A percentile compares a stretch with the other conserved stretches of the same genome.
Evolutionary conservation across 352 stramenopile species (phyloP).

Genomic region (Sclerospora graminicola): DNA sequence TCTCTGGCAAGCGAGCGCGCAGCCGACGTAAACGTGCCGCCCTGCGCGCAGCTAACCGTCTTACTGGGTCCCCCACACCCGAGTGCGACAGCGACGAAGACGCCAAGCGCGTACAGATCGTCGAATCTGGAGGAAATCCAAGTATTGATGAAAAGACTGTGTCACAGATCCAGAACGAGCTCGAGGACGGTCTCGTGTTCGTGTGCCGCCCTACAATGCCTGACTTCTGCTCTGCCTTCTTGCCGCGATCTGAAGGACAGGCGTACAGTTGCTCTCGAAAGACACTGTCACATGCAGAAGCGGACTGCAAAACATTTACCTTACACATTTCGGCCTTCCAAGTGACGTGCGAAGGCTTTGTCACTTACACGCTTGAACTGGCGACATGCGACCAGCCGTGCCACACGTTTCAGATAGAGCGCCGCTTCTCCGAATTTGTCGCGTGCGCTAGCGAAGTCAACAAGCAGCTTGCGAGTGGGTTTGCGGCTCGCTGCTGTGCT

Average conservation of each 20-base stretch:
- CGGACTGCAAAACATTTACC: constrained; percentile 33
- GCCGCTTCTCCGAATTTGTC: constrained; percentile 75
- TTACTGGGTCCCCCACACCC: constrained; percentile 6
- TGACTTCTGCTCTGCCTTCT: constrained; percentile 61
- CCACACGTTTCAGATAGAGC: constrained; percentile 46
- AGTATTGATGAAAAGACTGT: constrained; percentile 9
- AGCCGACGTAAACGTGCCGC: constrained; percentile 45
- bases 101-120: constrained; percentile 6
- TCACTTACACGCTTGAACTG: constrained; percentile 48
- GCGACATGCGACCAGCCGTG: constrained; percentile 23
- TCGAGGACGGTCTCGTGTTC: constrained; percentile 59
- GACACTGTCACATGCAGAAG: neutral
- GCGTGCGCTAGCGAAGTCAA: constrained; percentile 38
- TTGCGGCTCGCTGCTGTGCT: constrained; percentile 4
- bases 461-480: constrained; percentile 20
- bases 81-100: constrained; percentile 28
- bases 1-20: constrained; percentile 50
- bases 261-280: constrained; percentile 2
- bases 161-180: constrained; percentile 22
- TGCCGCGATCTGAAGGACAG: constrained; percentile 14
- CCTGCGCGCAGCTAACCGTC: constrained; percentile 19
- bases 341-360: constrained; percentile 53
- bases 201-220: constrained; percentile 40
- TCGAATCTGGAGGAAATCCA: neutral
- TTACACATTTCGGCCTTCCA: constrained; percentile 46